Percentiles rank a stretch among this genome's conserved stretches.
Evolutionary conservation across 2,329 filamentous ascomycete species (phyloP).

Genomic region (Monosporascus cannonballus): DNA sequence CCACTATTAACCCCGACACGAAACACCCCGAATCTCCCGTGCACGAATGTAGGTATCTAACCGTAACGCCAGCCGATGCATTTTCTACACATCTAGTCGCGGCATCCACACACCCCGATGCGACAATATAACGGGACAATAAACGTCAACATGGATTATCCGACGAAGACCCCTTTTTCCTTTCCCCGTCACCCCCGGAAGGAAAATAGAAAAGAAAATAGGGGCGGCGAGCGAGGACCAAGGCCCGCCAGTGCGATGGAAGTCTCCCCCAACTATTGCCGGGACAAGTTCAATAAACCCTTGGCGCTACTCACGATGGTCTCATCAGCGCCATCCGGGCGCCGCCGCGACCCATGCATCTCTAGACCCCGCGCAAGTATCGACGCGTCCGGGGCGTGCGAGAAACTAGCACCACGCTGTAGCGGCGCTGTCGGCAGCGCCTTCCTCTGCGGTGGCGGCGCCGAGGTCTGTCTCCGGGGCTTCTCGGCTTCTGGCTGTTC

Average conservation of each 20-base stretch:
- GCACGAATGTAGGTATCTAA: neutral
- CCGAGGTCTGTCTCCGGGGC: neutral
- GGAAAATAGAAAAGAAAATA: too few relatives aligned
- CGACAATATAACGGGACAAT: too few relatives aligned
- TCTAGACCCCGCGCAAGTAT: too few relatives aligned
- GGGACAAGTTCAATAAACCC: conserved; percentile 43
- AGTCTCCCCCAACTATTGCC: conserved; percentile 7
- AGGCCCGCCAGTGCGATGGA: too few relatives aligned
- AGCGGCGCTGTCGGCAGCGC: conserved; percentile 2
- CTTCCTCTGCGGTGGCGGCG: conserved; percentile 5
- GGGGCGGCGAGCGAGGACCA: too few relatives aligned
- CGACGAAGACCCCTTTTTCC: too few relatives aligned
- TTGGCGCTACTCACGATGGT: conserved; percentile 18
- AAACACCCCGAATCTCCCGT: too few relatives aligned
- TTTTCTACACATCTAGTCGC: neutral
- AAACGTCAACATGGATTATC: too few relatives aligned
- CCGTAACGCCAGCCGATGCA: neutral
- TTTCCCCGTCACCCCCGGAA: too few relatives aligned
- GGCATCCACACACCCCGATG: neutral
- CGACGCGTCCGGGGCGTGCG: neutral
- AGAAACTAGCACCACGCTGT: neutral
- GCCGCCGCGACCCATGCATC: neutral
- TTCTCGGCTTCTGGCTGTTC: neutral
- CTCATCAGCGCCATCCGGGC: neutral
- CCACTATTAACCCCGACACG: too few relatives aligned